Evolutionary conservation across 768 basidiomycete genomes (phyloP), one percentile per base, ranked within the genome.

Genomic region (Leucocoprinus birnbaumii): DNA sequence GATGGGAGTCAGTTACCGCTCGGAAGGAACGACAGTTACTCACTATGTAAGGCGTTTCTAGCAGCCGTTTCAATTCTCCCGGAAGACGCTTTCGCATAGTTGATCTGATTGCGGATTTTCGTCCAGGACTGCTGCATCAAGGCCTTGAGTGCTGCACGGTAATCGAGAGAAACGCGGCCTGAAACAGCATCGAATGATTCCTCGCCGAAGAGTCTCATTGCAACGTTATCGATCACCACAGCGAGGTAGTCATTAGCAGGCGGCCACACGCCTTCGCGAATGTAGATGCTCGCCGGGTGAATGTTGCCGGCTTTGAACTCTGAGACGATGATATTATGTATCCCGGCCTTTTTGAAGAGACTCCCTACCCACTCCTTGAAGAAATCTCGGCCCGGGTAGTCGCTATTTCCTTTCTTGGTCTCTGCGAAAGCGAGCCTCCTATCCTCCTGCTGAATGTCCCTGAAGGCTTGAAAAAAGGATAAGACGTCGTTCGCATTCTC

Each of bases 391-490:
- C 64, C 64, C 10, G 59, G 62, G 31, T 56, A 38, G 7, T 46
- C 16, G 0, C 24, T 25, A 19, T 25, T 34, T 2, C 58, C 58
- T 24, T 50, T 56, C 1, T 48, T 38, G 3, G 37, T 49, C 14
- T 40, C 22, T 1, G 51, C 38, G 21, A 59, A 56, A 14, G 21
- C 21, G 41, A 19, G 40, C 31, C 31, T 31, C 45, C 48, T 1
- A 0, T 41, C 47, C n/a, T 52, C 50, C 1, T 35, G 42, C n/a
- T n/a, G n/a, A 4, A 40, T 44, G 3, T 47, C 16, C 11, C 40
- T 24, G 47, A 62, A 67, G 8, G 21, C 51, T 37, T 19, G 35
- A 65, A 63, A 34, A 58, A 67, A 0, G 61, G 46, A 0, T 42
- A 2, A 24, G n/a, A 65, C 51, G 18, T 55, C 51, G 10, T 19